Conservation (phyloP, 1,284 basidiomycete genomes). For the Apiotrichum porosum region DNA sequence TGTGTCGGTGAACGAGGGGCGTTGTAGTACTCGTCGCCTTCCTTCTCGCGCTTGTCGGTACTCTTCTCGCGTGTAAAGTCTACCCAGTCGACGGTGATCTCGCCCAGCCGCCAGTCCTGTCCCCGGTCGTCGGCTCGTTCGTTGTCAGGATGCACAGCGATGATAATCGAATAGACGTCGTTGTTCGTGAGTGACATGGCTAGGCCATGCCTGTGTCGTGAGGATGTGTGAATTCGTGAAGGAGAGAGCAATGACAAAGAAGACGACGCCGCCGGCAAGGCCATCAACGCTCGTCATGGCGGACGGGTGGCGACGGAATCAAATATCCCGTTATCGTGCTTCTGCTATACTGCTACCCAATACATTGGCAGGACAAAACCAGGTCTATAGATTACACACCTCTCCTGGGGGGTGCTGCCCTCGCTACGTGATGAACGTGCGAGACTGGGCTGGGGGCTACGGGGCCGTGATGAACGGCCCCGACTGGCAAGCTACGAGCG, state of each 20-base stretch:
- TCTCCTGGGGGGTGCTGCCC: neutral
- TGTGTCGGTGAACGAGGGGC: neutral
- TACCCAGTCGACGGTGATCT: constrained; percentile 46
- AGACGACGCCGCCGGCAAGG: no score
- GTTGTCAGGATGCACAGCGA: constrained; percentile 26
- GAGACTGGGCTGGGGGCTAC: neutral
- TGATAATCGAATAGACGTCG: constrained; percentile 33
- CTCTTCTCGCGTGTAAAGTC: constrained; percentile 46
- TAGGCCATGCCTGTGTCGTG: no score
- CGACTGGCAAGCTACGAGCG: no score
- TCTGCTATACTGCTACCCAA: no score
- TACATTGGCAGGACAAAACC: constrained; percentile 1
- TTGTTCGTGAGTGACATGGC: constrained; percentile 3
- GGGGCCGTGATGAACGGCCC: constrained; percentile 3
- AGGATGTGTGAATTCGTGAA: neutral
- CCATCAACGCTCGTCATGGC: no score
- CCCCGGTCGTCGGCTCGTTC: neutral
- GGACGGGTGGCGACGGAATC: constrained; percentile 8
- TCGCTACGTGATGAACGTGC: neutral
- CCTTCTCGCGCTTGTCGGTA: constrained; percentile 14
- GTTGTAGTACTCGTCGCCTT: no score
- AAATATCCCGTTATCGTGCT: no score
- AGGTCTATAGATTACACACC: neutral
- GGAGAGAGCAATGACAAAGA: neutral
- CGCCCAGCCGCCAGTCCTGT: constrained; percentile 38